phyloP scores from a whole-genome alignment of 768 basidiomycete species.

The Pholiota microspora region DNA sequence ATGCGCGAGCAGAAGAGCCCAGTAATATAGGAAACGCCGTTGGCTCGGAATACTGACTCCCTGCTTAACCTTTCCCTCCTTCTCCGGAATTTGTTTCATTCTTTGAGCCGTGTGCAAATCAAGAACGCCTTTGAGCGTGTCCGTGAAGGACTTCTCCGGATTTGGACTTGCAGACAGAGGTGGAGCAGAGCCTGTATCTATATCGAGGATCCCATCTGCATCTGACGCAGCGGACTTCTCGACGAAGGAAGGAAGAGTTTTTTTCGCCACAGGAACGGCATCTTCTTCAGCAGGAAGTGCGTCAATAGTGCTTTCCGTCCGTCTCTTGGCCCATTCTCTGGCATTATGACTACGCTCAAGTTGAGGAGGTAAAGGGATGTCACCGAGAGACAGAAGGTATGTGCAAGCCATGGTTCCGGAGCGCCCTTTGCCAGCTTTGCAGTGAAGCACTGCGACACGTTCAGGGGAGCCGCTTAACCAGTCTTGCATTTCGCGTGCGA shows the following conservation, averaged over 20 bases:
- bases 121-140: conserved; percentile 54
- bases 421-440: conserved; percentile 86
- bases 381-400: conserved; percentile 66
- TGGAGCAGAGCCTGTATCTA: conserved; percentile 11
- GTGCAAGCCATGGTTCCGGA: conserved; percentile 86
- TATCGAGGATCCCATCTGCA: conserved; percentile 16
- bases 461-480: conserved; percentile 70
- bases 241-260: conserved; percentile 1
- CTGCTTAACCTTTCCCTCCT: conserved; percentile 36
- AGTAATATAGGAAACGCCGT: conserved; percentile 76
- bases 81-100: conserved; percentile 48
- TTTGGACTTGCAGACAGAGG: conserved; percentile 10
- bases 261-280: conserved; percentile 11
- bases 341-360: conserved; percentile 43
- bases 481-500: conserved; percentile 67
- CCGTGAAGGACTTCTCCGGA: conserved; percentile 30
- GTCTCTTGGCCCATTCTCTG: conserved; percentile 46
- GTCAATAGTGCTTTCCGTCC: conserved; percentile 49
- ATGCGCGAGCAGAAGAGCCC: conserved; percentile 61
- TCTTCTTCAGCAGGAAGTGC: conserved; percentile 43
- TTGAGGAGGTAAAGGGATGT: conserved; percentile 43
- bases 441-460: conserved; percentile 79
- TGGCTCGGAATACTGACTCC: conserved; percentile 84
- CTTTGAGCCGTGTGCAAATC: conserved; percentile 67
- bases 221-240: conserved; percentile 6